Conservation (phyloP, 106 monocot genomes). For the Agapanthus africanus region DNA sequence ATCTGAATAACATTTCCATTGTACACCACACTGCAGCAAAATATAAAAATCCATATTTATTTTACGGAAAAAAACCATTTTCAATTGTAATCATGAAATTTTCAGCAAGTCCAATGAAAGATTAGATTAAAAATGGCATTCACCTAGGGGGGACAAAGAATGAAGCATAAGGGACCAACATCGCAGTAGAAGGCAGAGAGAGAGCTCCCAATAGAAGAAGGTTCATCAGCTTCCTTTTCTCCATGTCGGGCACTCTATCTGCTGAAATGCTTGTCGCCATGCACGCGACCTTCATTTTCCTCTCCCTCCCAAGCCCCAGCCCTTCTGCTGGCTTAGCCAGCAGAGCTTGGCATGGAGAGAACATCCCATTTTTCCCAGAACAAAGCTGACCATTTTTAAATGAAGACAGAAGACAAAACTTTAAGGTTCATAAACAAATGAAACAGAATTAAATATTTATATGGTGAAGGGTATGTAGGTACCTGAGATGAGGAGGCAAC, state of each 20-base stretch:
- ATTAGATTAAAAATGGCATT: slow-evolving; percentile 17
- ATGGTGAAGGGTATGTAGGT: no score
- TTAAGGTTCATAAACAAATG: no score
- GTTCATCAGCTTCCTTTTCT: slow-evolving; percentile 59
- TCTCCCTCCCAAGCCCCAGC: slow-evolving; percentile 22
- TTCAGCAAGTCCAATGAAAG: no score
- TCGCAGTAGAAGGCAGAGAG: slow-evolving; percentile 36
- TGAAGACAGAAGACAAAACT: not conserved
- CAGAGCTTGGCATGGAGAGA: slow-evolving; percentile 34
- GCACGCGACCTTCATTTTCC: slow-evolving; percentile 28
- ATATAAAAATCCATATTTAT: not conserved
- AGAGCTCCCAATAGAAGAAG: slow-evolving; percentile 53
- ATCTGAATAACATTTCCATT: not conserved
- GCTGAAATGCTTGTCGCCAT: slow-evolving; percentile 61
- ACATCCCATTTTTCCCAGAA: slow-evolving; percentile 41
- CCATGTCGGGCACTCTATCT: slow-evolving; percentile 77
- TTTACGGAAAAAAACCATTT: not conserved
- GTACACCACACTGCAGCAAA: not conserved
- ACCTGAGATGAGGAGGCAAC: slow-evolving; percentile 65
- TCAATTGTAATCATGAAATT: no score
- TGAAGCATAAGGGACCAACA: slow-evolving; percentile 48
- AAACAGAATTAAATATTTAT: no score
- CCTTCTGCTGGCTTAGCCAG: slow-evolving; percentile 35
- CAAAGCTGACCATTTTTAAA: slow-evolving; percentile 29
- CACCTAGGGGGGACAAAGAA: slow-evolving; percentile 68